phyloP scores from a whole-genome alignment of 176 grass and related monocot species.

The Thalia dealbata region DNA sequence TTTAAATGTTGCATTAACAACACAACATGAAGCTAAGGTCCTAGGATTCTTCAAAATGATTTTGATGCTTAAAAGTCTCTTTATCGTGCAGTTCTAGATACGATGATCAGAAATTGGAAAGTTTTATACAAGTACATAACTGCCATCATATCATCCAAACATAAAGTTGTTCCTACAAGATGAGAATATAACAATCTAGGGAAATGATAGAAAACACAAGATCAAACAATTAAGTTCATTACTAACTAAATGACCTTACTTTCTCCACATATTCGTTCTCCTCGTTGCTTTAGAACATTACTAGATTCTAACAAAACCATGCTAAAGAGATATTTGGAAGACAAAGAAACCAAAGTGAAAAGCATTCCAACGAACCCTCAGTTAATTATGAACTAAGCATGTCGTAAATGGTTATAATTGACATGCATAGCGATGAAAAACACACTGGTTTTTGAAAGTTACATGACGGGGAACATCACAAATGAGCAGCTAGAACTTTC shows the following conservation, averaged over 20 bases:
- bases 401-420: not conserved
- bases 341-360: not conserved
- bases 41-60: not conserved
- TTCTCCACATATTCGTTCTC: not conserved
- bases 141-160: not conserved
- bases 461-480: not conserved
- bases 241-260: not conserved
- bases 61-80: not conserved
- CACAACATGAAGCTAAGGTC: not conserved
- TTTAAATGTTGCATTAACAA: not conserved
- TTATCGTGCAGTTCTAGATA: not conserved
- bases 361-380: not conserved
- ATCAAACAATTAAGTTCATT: not conserved
- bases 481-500: not conserved
- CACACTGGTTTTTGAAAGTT: not conserved
- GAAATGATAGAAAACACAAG: not conserved
- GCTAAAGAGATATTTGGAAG: not conserved
- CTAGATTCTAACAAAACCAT: not conserved
- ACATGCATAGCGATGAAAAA: not conserved
- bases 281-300: not conserved
- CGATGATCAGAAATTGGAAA: not conserved
- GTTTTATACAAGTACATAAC: not conserved
- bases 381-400: not conserved
- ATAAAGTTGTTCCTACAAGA: not conserved
- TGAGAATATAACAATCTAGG: not conserved